Evolutionary conservation across 179 eudicot species (phyloP), one percentile per base, ranked within the genome.

Genomic region (Beta macrorhiza): DNA sequence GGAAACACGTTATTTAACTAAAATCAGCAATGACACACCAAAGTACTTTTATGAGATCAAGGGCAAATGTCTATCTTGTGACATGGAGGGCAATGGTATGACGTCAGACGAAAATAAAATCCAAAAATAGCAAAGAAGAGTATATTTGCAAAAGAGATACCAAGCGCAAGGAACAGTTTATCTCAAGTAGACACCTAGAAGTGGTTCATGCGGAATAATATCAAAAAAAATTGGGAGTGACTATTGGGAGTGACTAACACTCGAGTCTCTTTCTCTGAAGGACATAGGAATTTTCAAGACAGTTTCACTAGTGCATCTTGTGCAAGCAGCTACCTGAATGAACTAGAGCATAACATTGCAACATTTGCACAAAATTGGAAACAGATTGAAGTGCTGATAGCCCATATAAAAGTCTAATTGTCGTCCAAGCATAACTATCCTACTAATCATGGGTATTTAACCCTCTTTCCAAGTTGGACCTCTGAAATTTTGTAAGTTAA

Each of bases 31-130:
- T 76, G 45, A 63, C 17, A 61, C 3, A 81, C 32, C 68, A 55
- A 11, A 76, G 63, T 16, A 52, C 3, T 52, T 62, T 1, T 32
- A 12, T n/a, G 20, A 57, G 62, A 67, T 20, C 9, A 80, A 58
- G 15, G 25, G 37, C 19, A n/a, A 57, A 16, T 10, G 9, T 12
- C 3, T 62, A 77, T 45, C 61, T 72, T 29, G 32, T 29, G 32
- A 29, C 32, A 72, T 77, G 84, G 83, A 84, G 80, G 81, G 82
- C 78, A 85, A 85, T 71, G 52, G 72, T 56, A 51, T 79, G 80
- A 83, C 64, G 56, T 76, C 44, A 79, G 42, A 79, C 15, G 17
- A 71, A 11, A 16, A 78, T 70, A 68, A 77, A 68, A 45, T 22
- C 69, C n/a, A 29, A 67, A 72, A 52, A 1, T 17, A 67, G 51